Conservation (phyloP, 306 rosid genomes). For the Dalbergia cultrata region DNA sequence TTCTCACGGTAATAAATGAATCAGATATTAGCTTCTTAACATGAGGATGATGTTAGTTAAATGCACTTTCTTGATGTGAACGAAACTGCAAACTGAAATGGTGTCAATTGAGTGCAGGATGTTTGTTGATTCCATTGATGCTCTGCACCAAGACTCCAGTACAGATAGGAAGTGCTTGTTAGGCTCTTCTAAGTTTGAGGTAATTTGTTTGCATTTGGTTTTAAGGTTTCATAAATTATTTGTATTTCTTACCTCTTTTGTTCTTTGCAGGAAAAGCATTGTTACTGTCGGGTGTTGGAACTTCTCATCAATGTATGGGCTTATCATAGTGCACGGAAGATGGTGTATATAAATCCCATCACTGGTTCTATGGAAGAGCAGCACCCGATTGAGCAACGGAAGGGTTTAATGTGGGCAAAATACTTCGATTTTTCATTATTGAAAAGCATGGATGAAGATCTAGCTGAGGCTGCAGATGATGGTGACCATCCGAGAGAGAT, state of each 20-base stretch:
- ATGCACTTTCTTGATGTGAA: conserved; percentile 34
- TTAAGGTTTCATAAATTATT: conserved; percentile 34
- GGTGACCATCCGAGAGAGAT: conserved; percentile 70
- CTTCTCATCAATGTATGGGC: conserved; percentile 97
- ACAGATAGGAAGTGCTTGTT: conserved; percentile 60
- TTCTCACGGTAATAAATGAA: conserved; percentile 75
- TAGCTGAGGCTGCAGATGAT: conserved; percentile 95
- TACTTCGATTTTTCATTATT: conserved; percentile 72
- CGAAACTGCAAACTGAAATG: conserved; percentile 42
- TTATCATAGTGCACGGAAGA: conserved; percentile 90
- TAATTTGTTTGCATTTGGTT: conserved; percentile 42
- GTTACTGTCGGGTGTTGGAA: conserved; percentile 87
- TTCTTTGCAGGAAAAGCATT: conserved; percentile 72
- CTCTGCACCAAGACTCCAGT: conserved; percentile 63
- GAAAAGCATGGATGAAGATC: conserved; percentile 95
- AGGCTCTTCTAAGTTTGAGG: conserved; percentile 89
- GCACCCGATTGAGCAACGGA: conserved; percentile 81
- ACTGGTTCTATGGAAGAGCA: conserved; percentile 86
- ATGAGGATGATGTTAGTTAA: not conserved
- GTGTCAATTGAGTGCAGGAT: conserved; percentile 69
- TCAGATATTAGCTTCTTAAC: conserved; percentile 32
- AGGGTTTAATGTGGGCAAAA: conserved; percentile 83
- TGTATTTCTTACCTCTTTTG: conserved; percentile 39
- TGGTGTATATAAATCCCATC: conserved; percentile 80
- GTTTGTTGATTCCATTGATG: conserved; percentile 91